Base-by-base conservation (phyloP, 2,329 filamentous ascomycete genomes). In the Aspergillus candidus region DNA sequence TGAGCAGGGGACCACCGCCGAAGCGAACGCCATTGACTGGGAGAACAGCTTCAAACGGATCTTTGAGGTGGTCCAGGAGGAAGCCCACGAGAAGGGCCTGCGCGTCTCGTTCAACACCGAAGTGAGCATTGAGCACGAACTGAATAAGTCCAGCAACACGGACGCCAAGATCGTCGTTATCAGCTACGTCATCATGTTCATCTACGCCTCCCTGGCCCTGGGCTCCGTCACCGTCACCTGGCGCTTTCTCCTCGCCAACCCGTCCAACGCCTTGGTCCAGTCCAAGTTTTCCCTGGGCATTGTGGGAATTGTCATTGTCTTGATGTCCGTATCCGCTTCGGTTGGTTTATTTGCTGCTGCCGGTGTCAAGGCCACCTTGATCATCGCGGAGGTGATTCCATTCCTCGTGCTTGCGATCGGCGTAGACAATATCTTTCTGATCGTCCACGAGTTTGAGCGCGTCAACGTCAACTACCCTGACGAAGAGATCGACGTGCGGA, bases 171-270 rank as follows among this genome's bases (percentile, higher is more conserved):
- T 98, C 58, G 82, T 98, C 17, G 81, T 91, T 42, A 84, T 98
- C 68, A 97, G 91, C 74, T 98, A 98, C 69, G 77, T 97, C 51
- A 88, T 96, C 72, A 98, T 98, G 93, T 98, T 98, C 68, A 71
- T 98, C 50, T 98, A 98, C 61, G 93, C 90, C 4, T 97, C 91
- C 5, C 71, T 98, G 41, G 90, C 93, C 0, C 75, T 98, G 0
- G 93, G 93, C 1, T 95, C 90, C 1, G 93, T 87, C 0, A 89
- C 86, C 5, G 73, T 94, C 44, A 87, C 84, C 1, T 71, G 90
- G 46, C 80, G 78, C 54, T 86, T 91, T 45, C 71, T 97, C 36
- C 69, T 95, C 38, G 80, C 79, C 41, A 94, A 94, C 59, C 90
- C 91, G 1, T 79, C 87, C 11, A 84, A 88, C 40, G 83, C 88